These are phyloP conservation scores for Pythium coloratum DNA, from an alignment of 352 stramenopile genomes.

Conservation along the genomic window DNA sequence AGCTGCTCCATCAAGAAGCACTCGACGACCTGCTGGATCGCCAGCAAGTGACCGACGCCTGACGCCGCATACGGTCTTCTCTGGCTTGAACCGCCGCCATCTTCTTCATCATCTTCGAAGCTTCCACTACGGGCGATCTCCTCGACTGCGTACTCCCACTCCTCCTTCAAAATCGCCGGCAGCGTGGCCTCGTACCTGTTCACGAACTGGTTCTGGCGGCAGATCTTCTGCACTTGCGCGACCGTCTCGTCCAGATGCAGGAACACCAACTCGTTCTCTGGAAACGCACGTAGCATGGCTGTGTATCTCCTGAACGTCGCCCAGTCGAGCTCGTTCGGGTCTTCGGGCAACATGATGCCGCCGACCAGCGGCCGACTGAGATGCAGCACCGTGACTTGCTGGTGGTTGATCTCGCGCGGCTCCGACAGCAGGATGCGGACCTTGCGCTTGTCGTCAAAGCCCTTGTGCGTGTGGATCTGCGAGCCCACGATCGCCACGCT, in stretches of 20 bases:
- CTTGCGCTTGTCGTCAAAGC: conserved; percentile 54
- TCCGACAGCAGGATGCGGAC: conserved; percentile 77
- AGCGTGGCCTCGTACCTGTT: conserved; percentile 48
- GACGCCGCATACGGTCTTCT: conserved; percentile 14
- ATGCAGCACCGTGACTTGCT: conserved; percentile 67
- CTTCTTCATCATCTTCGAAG: conserved; percentile 44
- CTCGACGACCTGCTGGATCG: conserved; percentile 80
- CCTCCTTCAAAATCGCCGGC: conserved; percentile 43
- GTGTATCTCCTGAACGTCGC: conserved; percentile 73
- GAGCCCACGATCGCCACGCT: conserved; percentile 53
- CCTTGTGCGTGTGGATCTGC: conserved; percentile 48
- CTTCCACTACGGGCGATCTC: conserved; percentile 49
- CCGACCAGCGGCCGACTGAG: conserved; percentile 68
- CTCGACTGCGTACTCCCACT: conserved; percentile 60
- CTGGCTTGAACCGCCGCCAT: not conserved
- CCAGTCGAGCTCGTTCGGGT: conserved; percentile 73
- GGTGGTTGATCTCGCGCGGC: conserved; percentile 45
- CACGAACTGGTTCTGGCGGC: conserved; percentile 43
- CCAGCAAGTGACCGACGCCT: conserved; percentile 44
- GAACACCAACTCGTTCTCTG: conserved; percentile 77
- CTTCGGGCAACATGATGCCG: conserved; percentile 62
- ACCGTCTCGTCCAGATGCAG: conserved; percentile 65
- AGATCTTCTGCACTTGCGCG: conserved; percentile 60
- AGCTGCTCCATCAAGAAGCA: conserved; percentile 80
- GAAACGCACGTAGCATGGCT: conserved; percentile 72